These are phyloP conservation scores for Diversispora eburnea DNA, from an alignment of 192 early-diverging fungal genomes.

Conservation along the genomic window DNA sequence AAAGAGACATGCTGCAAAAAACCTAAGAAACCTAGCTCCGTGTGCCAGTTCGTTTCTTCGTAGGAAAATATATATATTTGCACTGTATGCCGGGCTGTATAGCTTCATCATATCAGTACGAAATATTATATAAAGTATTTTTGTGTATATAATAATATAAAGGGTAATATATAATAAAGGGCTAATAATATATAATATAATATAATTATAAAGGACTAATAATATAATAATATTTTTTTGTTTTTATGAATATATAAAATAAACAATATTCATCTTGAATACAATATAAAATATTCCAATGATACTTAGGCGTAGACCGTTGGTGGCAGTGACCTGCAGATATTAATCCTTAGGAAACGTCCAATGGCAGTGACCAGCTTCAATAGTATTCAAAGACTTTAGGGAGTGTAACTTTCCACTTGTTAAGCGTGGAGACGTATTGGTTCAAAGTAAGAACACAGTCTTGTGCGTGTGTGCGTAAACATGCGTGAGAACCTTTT, in stretches of 20 bases:
- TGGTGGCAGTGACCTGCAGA: constrained; percentile 14
- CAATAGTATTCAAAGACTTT: background rate
- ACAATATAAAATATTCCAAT: too few species aligned
- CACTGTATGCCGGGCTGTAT: constrained; percentile 10
- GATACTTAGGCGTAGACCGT: background rate
- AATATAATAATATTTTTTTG: background rate
- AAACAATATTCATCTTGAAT: too few species aligned
- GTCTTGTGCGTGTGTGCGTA: background rate
- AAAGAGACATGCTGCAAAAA: constrained; percentile 16
- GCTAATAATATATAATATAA: background rate
- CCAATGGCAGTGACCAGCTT: constrained; percentile 18
- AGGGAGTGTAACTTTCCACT: constrained; percentile 8
- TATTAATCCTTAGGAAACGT: constrained; percentile 17
- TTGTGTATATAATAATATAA: background rate
- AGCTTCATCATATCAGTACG: constrained; percentile 9
- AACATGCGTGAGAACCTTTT: background rate
- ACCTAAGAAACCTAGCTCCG: constrained; percentile 17
- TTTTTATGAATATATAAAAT: background rate
- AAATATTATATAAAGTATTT: background rate
- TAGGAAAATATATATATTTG: constrained; percentile 1
- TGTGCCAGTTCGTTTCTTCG: constrained; percentile 6
- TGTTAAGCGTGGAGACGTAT: background rate
- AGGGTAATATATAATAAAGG: background rate
- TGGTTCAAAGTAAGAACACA: constrained; percentile 3
- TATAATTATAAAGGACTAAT: background rate